Percentiles rank a stretch among this genome's conserved stretches.
These are phyloP conservation scores for Dittrichia graveolens DNA, from an alignment of 129 eudicot genomes.

Conservation along the genomic window DNA sequence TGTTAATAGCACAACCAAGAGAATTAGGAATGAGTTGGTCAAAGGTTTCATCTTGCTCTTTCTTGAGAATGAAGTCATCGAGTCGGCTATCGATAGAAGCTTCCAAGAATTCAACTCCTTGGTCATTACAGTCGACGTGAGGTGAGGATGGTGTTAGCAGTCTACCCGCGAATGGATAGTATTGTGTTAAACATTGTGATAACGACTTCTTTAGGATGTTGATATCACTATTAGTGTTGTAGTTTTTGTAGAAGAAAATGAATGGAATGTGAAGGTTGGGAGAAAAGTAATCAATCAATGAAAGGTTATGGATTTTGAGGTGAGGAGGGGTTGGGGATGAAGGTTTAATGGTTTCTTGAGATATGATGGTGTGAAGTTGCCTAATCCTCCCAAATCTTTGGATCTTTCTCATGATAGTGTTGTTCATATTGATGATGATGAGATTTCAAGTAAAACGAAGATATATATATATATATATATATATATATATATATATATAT, in stretches of 20 bases:
- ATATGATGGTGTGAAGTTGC: conserved; percentile 15
- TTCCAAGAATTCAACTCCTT: conserved; percentile 23
- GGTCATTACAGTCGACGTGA: conserved; percentile 13
- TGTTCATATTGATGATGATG: background rate
- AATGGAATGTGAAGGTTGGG: background rate
- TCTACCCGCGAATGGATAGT: conserved; percentile 29
- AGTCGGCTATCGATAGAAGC: conserved; percentile 6
- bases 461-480: background rate
- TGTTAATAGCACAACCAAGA: background rate
- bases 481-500: background rate
- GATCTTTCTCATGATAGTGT: background rate
- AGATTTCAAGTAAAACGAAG: background rate
- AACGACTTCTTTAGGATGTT: conserved; percentile 15
- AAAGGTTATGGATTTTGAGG: conserved; percentile 16
- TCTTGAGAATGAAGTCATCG: conserved; percentile 2
- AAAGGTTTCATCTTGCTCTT: conserved; percentile 15
- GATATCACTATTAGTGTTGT: conserved; percentile 1
- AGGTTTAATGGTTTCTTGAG: conserved; percentile 25
- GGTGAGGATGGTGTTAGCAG: background rate
- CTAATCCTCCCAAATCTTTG: conserved; percentile 5
- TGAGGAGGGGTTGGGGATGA: conserved; percentile 18
- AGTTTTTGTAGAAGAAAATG: conserved; percentile 13
- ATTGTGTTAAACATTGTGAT: conserved; percentile 17
- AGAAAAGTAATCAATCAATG: background rate
- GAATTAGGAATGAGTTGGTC: conserved; percentile 15